Conservation (phyloP, 2,329 filamentous ascomycete species). For the Penicillium sp. region DNA sequence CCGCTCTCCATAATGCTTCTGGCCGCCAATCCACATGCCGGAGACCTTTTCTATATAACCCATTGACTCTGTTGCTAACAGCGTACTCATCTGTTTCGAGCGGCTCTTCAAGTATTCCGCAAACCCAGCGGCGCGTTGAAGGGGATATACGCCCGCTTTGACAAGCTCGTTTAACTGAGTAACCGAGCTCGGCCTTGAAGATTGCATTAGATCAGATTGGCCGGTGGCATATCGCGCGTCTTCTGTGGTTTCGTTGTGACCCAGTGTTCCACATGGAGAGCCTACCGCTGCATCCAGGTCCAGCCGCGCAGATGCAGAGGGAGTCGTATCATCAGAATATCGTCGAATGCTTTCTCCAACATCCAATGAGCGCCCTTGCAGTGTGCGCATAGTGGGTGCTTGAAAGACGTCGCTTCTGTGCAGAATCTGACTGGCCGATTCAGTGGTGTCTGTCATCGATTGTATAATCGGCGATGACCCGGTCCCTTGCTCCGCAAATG, state of each 20-base stretch:
- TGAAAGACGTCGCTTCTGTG: constrained; percentile 80
- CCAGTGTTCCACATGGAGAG: background rate
- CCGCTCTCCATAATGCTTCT: constrained; percentile 74
- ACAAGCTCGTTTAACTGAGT: constrained; percentile 52
- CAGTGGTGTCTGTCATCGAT: constrained; percentile 61
- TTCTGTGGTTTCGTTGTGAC: constrained; percentile 9
- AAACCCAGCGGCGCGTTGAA: constrained; percentile 73
- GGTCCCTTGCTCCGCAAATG: constrained; percentile 65
- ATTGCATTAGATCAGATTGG: constrained; percentile 22
- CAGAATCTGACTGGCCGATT: constrained; percentile 84
- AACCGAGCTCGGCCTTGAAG: constrained; percentile 24
- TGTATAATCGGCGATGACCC: constrained; percentile 63
- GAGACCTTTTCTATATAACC: constrained; percentile 94
- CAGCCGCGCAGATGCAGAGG: constrained; percentile 23
- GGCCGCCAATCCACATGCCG: constrained; percentile 88
- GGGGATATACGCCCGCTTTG: constrained; percentile 60
- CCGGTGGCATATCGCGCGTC: constrained; percentile 14
- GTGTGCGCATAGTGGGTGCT: constrained; percentile 56
- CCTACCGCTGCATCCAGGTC: constrained; percentile 9
- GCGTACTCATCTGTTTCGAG: constrained; percentile 68
- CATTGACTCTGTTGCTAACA: constrained; percentile 84
- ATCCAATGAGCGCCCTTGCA: constrained; percentile 24
- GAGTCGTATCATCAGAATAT: constrained; percentile 31
- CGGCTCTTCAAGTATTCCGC: constrained; percentile 73
- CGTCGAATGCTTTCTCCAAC: constrained; percentile 22